Base-by-base conservation (phyloP, 495 filamentous ascomycete genomes). In the Annulohypoxylon maeteangense region DNA sequence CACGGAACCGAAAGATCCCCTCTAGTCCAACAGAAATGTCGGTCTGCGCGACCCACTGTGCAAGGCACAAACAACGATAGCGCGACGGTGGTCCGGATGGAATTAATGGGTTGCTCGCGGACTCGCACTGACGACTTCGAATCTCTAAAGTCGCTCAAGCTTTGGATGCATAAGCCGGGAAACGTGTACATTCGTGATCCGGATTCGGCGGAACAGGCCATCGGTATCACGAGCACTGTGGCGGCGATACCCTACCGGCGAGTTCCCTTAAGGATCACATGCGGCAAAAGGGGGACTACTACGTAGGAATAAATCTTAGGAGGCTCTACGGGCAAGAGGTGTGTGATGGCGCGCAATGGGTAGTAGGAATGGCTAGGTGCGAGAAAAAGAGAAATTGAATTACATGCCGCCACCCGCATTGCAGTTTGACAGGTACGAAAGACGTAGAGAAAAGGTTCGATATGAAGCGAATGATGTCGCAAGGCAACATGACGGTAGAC, bases 381-480 rank as follows among this genome's bases (percentile, higher is more conserved):
- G 68, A 64, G 51, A 61, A 64, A 64, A 68, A 18, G 53, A 54
- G 61, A 65, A 58, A 45, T 57, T 32, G 63, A 58, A 67, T 63
- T 64, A 58, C 55, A 67, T 66, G 67, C 71, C 42, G 62, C 67
- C 29, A 60, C 71, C 71, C 71, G 67, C 50, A 38, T 58, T 60
- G 62, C 71, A 74, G 71, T 74, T 74, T 74, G 67, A 71, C 71
- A 74, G 71, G 62, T 67, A 70, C 67, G 65, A 54, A 65, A n/a
- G 40, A 22, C 25, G 40, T 38, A 18, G 18, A 48, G 23, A 67
- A 45, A 14, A 58, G 47, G 25, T 59, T 58, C 60, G 42, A 68
- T 62, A 22, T 66, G 70, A 73, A 65, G 70, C 70, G 57, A 69
- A 56, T 73, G 56, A 48, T 68, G 62, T 73, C 65, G 61, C 61